Evolutionary conservation across 306 rosid species (phyloP).

Genomic region (Aeschynomene evenia): DNA sequence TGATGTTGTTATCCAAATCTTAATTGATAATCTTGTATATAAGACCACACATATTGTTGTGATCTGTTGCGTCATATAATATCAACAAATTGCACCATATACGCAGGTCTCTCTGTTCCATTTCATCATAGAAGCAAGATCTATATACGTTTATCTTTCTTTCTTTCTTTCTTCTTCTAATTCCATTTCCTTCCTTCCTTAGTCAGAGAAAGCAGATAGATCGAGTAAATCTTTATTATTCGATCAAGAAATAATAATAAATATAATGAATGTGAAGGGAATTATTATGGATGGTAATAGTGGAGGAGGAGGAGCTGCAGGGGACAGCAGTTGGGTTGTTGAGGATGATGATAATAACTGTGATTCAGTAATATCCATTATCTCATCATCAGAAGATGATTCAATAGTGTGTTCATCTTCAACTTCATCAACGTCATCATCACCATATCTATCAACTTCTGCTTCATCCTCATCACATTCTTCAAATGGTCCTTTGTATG

Average conservation of each 20-base stretch:
- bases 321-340: conserved; percentile 28
- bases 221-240: conserved; percentile 1
- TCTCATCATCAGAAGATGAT: conserved; percentile 42
- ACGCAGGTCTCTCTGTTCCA: no score
- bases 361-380: conserved; percentile 39
- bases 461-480: conserved; percentile 27
- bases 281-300: neutral
- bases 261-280: conserved; percentile 37
- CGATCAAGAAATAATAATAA: no score
- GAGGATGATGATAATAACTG: conserved; percentile 39
- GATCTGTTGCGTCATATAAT: neutral
- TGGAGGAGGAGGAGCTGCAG: no score
- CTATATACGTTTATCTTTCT: neutral
- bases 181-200: neutral
- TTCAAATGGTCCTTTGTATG: conserved; percentile 66
- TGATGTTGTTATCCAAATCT: conserved; percentile 53
- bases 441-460: conserved; percentile 32
- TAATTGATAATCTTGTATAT: conserved; percentile 2
- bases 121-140: neutral
- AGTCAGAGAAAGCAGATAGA: conserved; percentile 21
- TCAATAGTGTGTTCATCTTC: conserved; percentile 44
- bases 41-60: conserved; percentile 2
- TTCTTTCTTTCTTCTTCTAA: neutral
- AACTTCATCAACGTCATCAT: conserved; percentile 56
- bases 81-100: neutral